These are phyloP conservation scores for Scheffersomyces quercinus DNA, from an alignment of 1,139 yeast genomes.

Conservation along the genomic window DNA sequence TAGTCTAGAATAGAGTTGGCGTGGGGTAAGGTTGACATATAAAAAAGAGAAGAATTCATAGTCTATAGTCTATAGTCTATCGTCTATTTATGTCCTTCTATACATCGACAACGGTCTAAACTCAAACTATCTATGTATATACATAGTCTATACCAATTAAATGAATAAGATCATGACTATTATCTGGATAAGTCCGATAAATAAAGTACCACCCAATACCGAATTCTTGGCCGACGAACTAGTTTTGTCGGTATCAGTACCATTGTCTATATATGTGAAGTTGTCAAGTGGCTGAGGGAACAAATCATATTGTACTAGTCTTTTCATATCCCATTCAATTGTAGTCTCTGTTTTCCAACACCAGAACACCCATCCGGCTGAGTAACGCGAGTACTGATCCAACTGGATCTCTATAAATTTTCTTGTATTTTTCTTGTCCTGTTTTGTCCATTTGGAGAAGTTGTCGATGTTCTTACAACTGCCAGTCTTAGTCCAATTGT, in stretches of 20 bases:
- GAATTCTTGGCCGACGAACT: too few relatives aligned
- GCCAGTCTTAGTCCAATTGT: slow-evolving; percentile 34
- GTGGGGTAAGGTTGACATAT: too few relatives aligned
- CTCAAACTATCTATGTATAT: too few relatives aligned
- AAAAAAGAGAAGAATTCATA: too few relatives aligned
- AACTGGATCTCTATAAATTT: slow-evolving; percentile 48
- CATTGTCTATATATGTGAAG: slow-evolving; percentile 41
- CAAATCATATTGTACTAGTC: slow-evolving; percentile 47
- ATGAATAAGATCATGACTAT: too few relatives aligned
- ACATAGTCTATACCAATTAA: too few relatives aligned
- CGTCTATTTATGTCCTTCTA: too few relatives aligned
- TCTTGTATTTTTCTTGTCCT: slow-evolving; percentile 45
- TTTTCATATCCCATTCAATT: slow-evolving; percentile 63
- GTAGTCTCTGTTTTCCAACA: slow-evolving; percentile 64
- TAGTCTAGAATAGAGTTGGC: too few relatives aligned
- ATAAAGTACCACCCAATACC: too few relatives aligned
- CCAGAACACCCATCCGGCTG: slow-evolving; percentile 69
- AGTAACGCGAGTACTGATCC: slow-evolving; percentile 40
- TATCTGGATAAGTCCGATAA: too few relatives aligned
- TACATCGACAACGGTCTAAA: too few relatives aligned
- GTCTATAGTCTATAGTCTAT: too few relatives aligned
- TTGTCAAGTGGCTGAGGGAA: slow-evolving; percentile 63
- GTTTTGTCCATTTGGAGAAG: slow-evolving; percentile 36
- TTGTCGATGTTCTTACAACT: slow-evolving; percentile 28
- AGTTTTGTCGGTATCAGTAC: slow-evolving; percentile 27